phyloP scores from a whole-genome alignment of 192 early-diverging fungal species.

The Coemansia sp. region DNA sequence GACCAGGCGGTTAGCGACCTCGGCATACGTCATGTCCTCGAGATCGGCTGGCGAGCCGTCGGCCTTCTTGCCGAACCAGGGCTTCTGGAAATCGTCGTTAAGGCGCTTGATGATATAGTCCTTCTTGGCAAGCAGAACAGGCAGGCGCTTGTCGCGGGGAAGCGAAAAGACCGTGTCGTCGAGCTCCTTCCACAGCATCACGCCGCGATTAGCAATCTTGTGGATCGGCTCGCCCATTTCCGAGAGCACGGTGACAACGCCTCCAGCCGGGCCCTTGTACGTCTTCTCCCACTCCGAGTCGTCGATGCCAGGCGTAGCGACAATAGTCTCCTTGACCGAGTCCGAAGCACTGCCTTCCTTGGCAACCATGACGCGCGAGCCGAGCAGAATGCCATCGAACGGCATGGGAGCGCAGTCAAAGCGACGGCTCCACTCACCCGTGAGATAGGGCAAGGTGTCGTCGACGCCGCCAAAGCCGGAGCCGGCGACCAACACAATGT shows the following conservation, averaged over 20 bases:
- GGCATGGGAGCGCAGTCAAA: conserved; percentile 91
- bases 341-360: conserved; percentile 80
- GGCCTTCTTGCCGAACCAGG: conserved; percentile 89
- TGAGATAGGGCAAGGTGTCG: conserved; percentile 88
- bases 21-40: conserved; percentile 92
- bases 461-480: conserved; percentile 87
- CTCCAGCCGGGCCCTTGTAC: conserved; percentile 83
- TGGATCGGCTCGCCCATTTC: conserved; percentile 97
- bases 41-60: conserved; percentile 72
- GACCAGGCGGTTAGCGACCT: conserved; percentile 80
- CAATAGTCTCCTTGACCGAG: conserved; percentile 84
- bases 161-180: conserved; percentile 87
- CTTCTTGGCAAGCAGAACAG: conserved; percentile 79
- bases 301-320: conserved; percentile 78
- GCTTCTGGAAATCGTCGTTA: conserved; percentile 92
- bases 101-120: conserved; percentile 88
- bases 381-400: conserved; percentile 89
- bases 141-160: conserved; percentile 82
- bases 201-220: conserved; percentile 93
- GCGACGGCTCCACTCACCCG: conserved; percentile 83
- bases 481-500: conserved; percentile 86
- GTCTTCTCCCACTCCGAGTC: conserved; percentile 91
- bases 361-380: conserved; percentile 92
- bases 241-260: conserved; percentile 89
- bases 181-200: conserved; percentile 89